Evolutionary conservation across 208 protist genomes (phyloP).

Genomic region (Trypanosoma melophagium): DNA sequence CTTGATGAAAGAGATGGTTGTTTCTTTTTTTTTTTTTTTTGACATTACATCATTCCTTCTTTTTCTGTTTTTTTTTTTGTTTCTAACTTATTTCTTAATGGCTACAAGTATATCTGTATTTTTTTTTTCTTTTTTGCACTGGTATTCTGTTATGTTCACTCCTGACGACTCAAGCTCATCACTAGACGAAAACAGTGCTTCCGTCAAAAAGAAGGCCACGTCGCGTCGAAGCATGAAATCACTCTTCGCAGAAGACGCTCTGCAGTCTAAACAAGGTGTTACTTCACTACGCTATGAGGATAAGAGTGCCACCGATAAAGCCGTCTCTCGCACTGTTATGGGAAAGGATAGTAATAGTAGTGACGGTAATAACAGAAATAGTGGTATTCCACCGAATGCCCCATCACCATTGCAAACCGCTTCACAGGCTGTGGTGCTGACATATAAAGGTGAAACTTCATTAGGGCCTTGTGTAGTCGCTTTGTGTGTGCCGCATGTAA

Average conservation of each 20-base stretch:
- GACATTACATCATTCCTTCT: neutral
- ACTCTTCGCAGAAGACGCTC: slow-evolving; percentile 29
- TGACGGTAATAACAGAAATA: neutral
- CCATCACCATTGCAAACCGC: slow-evolving; percentile 40
- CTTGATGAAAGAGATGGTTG: neutral
- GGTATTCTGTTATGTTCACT: neutral
- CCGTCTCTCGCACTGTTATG: slow-evolving; percentile 10
- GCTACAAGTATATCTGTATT: neutral
- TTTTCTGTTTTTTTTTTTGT: slow-evolving; percentile 15
- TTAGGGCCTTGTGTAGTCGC: slow-evolving; percentile 53
- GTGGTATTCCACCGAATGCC: neutral
- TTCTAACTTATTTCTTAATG: neutral
- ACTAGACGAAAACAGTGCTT: neutral
- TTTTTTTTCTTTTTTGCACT: neutral
- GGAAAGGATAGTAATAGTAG: slow-evolving; percentile 1
- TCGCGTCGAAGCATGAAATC: slow-evolving; percentile 24
- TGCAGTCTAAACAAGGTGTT: slow-evolving; percentile 30
- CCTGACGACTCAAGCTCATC: slow-evolving; percentile 17
- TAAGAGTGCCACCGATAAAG: neutral
- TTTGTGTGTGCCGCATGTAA: slow-evolving; percentile 37
- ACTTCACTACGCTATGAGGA: slow-evolving; percentile 26
- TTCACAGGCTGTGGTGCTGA: slow-evolving; percentile 44
- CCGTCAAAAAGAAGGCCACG: neutral
- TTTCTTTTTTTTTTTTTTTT: slow-evolving; percentile 5
- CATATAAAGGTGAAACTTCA: slow-evolving; percentile 43